A percentile compares a stretch with the other conserved stretches of the same genome.
Evolutionary conservation across 2,329 filamentous ascomycete species (phyloP).

Genomic region (Stenocarpella maydis): DNA sequence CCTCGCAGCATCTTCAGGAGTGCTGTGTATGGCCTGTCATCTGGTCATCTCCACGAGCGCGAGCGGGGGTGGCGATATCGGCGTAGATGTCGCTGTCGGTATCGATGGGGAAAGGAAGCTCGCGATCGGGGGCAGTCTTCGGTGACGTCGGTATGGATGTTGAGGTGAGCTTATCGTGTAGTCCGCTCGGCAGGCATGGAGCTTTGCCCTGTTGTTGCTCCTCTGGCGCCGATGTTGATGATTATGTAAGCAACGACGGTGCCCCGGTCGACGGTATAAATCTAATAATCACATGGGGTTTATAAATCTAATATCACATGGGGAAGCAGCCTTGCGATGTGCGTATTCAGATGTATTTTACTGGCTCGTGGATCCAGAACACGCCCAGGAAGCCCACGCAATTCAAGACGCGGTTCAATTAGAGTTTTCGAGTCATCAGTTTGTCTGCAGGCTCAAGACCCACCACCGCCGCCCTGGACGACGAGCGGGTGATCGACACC

Average conservation of each 20-base stretch:
- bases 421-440: conserved; percentile 30
- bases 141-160: conserved; percentile 4
- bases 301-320: no score
- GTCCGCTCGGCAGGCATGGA: conserved; percentile 18
- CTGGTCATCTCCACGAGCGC: not conserved
- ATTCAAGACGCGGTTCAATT: conserved; percentile 31
- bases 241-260: conserved; percentile 31
- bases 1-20: conserved; percentile 26
- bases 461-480: no score
- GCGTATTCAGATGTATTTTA: no score
- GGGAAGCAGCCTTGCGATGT: no score
- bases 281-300: no score
- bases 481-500: conserved; percentile 4
- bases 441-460: conserved; percentile 8
- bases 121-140: not conserved
- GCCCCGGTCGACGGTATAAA: no score
- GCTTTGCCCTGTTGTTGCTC: not conserved
- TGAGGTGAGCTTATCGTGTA: conserved; percentile 14
- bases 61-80: not conserved
- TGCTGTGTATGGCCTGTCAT: not conserved
- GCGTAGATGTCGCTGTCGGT: no score
- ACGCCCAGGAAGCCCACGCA: not conserved
- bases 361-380: not conserved
- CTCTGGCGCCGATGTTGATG: not conserved
- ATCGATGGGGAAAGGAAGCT: not conserved